Evolutionary conservation across 1,139 yeast genomes (phyloP).

Genomic region (Saccharomyces hybrid): DNA sequence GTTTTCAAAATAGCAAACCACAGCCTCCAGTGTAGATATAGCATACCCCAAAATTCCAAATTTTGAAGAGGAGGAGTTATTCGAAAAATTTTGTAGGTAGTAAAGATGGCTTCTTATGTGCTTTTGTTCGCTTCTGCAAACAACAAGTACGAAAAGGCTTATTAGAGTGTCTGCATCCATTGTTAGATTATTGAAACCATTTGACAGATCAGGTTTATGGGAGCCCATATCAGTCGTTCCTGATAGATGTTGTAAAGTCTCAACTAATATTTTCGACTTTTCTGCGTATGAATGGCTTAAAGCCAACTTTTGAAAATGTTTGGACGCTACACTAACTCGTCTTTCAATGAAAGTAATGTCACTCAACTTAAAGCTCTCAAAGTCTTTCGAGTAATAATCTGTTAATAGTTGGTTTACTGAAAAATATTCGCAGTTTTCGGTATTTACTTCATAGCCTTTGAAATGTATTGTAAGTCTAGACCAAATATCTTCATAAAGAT

Average conservation of each 20-base stretch:
- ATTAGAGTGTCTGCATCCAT: conserved; percentile 81
- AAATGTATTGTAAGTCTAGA: conserved; percentile 9
- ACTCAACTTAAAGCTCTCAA: conserved; percentile 33
- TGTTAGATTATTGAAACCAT: conserved; percentile 9
- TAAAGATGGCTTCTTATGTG: conserved; percentile 56
- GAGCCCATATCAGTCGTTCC: conserved; percentile 8
- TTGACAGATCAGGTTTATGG: neutral
- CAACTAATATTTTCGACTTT: conserved; percentile 47
- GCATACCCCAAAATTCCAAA: conserved; percentile 54
- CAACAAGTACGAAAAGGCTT: conserved; percentile 63
- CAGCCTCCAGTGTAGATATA: conserved; percentile 78
- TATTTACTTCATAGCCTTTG: conserved; percentile 10
- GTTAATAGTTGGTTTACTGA: conserved; percentile 69
- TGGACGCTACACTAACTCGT: conserved; percentile 47
- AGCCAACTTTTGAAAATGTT: conserved; percentile 45
- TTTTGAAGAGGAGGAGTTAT: conserved; percentile 37
- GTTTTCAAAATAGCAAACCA: conserved; percentile 45
- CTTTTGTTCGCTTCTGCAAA: conserved; percentile 54
- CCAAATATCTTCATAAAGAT: conserved; percentile 58
- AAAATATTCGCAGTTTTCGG: conserved; percentile 39
- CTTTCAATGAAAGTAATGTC: conserved; percentile 36
- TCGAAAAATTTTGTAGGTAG: conserved; percentile 58
- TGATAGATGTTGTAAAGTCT: conserved; percentile 50
- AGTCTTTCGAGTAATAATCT: conserved; percentile 35
- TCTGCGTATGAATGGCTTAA: conserved; percentile 44